Evolutionary conservation across 2,329 filamentous ascomycete species (phyloP), one percentile per base, ranked within the genome.

Genomic region (Neofusicoccum parvum): DNA sequence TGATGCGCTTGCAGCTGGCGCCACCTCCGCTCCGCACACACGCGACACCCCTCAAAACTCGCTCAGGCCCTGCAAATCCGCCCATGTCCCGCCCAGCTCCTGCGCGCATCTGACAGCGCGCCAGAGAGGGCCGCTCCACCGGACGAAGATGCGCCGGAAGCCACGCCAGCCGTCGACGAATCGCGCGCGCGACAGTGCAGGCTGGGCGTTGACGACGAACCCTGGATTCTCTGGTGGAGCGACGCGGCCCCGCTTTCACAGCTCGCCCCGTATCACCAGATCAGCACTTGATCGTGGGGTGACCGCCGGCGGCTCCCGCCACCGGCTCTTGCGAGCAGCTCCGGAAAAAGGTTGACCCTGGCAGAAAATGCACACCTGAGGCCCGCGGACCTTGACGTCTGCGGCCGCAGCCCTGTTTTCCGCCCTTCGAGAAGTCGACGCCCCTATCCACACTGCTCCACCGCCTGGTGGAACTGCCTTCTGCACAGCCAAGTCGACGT

Each of bases 281-380:
- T 60, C 56, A 59, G 56, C 56, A 37, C 56, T 23, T 14, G 56
- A 60, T 60, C 56, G 56, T 60, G 56, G 56, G 43, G 56, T 60
- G 56, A 60, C 43, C 56, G 43, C 27, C 41, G 56, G 56, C 56
- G 56, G 56, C 56, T 60, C 43, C 56, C 56, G 56, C 56, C 41
- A 60, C 43, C 41, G 53, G 53, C 53, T 49, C 46, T 49, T 49
- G 46, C 46, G 11, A 27, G 46, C 9, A n/a, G 15, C 46, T 11
- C 11, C 48, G 50, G 50, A 53, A 37, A 20, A 53, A 53, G 5
- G 32, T 53, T 53, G 50, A 37, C 50, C 32, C 50, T 6, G 15
- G 34, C 50, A 20, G 15, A 37, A 37, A 10, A 37, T 9, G 7
- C 27, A 17, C 15, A 39, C 39, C 39, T 46, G 20, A 46, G 41